Evolutionary conservation across 441 rosid species (phyloP).

Genomic region (Capsella rubella): DNA sequence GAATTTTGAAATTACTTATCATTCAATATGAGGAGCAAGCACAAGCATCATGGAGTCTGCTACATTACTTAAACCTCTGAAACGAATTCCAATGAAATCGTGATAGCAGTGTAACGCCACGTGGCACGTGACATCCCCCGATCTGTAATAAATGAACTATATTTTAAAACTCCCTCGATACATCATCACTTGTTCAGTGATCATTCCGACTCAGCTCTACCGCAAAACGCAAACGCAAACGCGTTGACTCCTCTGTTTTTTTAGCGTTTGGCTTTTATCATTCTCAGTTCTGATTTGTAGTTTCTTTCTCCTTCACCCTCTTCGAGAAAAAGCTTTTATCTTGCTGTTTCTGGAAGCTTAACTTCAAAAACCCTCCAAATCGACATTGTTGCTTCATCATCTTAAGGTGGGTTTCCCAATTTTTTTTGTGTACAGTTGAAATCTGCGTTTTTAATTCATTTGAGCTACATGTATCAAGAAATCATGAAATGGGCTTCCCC

Average conservation of each 20-base stretch:
- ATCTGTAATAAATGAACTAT: slow-evolving; percentile 29
- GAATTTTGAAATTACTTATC: no score
- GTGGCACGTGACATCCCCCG: slow-evolving; percentile 45
- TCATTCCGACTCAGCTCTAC: not conserved
- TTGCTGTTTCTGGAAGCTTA: no score
- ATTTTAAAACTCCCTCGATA: no score
- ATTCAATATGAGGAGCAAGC: no score
- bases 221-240: slow-evolving; percentile 18
- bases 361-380: not conserved
- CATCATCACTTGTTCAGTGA: not conserved
- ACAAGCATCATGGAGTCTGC: slow-evolving; percentile 6
- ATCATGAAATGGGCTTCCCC: not conserved
- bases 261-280: slow-evolving; percentile 18
- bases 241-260: not conserved
- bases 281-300: not conserved
- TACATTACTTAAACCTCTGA: slow-evolving; percentile 1
- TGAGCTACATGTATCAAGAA: not conserved
- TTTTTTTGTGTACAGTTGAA: not conserved
- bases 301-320: no score
- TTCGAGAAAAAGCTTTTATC: no score
- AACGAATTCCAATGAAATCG: slow-evolving; percentile 17
- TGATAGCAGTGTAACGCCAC: slow-evolving; percentile 26
- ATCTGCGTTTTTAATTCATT: not conserved
- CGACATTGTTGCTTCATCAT: slow-evolving; percentile 25
- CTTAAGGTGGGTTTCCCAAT: slow-evolving; percentile 3